A percentile compares a stretch with the other conserved stretches of the same genome.
Evolutionary conservation across 371 early-diverging fungal genomes (phyloP).

Genomic region (Dinochytrium kinnereticum): DNA sequence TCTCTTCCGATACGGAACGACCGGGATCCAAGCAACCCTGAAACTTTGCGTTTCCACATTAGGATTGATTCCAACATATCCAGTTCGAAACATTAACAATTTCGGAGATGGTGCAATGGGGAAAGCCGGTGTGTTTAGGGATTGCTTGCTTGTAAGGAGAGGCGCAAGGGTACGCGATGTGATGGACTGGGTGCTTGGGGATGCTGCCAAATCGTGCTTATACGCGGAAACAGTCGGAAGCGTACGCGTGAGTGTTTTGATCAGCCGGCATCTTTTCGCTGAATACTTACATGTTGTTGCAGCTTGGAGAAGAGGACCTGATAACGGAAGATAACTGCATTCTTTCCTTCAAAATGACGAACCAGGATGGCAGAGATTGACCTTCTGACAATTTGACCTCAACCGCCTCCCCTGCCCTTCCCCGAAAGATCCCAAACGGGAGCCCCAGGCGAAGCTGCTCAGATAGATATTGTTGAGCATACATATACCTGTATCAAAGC

Average conservation of each 20-base stretch:
- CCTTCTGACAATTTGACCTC: no score
- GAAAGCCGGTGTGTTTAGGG: conserved; percentile 65
- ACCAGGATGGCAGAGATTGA: no score
- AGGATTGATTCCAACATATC: conserved; percentile 72
- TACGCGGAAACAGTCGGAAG: conserved; percentile 78
- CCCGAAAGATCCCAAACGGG: no score
- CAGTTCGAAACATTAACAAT: conserved; percentile 73
- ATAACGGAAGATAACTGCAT: conserved; percentile 65
- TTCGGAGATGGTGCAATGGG: conserved; percentile 50
- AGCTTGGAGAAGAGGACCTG: conserved; percentile 67
- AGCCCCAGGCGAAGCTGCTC: no score
- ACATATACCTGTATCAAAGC: no score
- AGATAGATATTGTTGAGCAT: no score
- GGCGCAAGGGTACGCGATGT: conserved; percentile 77
- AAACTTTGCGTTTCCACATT: conserved; percentile 65
- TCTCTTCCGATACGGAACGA: conserved; percentile 77
- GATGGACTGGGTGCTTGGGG: conserved; percentile 70
- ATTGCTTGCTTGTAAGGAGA: conserved; percentile 71
- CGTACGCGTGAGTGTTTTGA: conserved; percentile 59
- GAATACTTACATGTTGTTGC: background rate
- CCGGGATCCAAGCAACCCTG: conserved; percentile 74
- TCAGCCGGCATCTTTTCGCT: background rate
- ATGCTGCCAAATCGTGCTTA: conserved; percentile 66
- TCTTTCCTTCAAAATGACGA: conserved; percentile 62
- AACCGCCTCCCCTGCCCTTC: no score